A percentile compares a stretch with the other conserved stretches of the same genome.
Evolutionary conservation across 2,329 filamentous ascomycete genomes (phyloP).

Genomic region (Diplodia intermedia): DNA sequence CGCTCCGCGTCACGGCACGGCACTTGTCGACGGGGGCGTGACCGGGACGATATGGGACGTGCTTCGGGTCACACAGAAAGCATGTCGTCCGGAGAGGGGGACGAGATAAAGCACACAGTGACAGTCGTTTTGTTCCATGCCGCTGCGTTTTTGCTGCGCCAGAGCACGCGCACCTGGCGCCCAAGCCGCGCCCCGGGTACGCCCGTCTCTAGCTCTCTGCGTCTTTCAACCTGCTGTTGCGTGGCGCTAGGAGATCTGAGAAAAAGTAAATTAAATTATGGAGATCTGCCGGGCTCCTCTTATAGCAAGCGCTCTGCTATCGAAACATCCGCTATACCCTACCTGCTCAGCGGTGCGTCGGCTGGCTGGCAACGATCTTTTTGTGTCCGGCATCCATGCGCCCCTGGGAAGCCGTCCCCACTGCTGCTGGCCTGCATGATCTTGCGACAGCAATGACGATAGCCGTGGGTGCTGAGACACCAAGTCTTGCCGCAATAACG

Average conservation of each 20-base stretch:
- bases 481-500: constrained; percentile 17
- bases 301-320: constrained; percentile 20
- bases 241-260: constrained; percentile 27
- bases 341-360: constrained; percentile 1
- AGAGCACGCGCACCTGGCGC: constrained; percentile 16
- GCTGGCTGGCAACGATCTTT: neutral
- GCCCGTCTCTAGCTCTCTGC: constrained; percentile 14
- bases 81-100: neutral
- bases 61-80: constrained; percentile 18
- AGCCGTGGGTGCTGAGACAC: constrained; percentile 5
- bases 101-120: constrained; percentile 14
- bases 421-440: constrained; percentile 17
- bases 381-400: neutral
- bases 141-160: neutral
- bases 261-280: constrained; percentile 27
- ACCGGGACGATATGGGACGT: constrained; percentile 4
- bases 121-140: constrained; percentile 16
- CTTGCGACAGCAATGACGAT: constrained; percentile 25
- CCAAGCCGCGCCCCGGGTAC: constrained; percentile 23
- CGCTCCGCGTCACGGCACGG: constrained; percentile 5
- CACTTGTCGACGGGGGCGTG: constrained; percentile 1
- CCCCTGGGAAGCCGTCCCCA: constrained; percentile 10
- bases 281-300: constrained; percentile 26
- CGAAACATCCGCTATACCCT: constrained; percentile 16
- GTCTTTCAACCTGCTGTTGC: neutral